Base-by-base conservation (phyloP, 495 filamentous ascomycete genomes). In the Wilcoxina mikolae region DNA sequence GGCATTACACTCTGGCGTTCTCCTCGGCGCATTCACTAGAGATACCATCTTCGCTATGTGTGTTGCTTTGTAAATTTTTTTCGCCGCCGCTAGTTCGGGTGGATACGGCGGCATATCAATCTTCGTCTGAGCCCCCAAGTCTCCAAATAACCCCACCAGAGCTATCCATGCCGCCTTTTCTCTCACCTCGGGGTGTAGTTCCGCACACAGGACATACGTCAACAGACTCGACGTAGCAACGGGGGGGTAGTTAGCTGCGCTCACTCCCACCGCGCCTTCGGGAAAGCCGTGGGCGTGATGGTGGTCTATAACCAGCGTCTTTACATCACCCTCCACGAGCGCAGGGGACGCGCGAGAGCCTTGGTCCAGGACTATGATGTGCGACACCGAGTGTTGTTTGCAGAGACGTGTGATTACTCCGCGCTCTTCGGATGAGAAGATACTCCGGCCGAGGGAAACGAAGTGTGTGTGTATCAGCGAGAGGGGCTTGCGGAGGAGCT, bases 311-410 rank as follows among this genome's bases (percentile, higher is more conserved):
- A 82, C 60, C 10, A 82, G 58, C 1, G 60, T 38, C 15, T 64
- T 51, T 44, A 67, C 64, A 43, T 68, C 59, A 1, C 58, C 31
- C n/a, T 66, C 53, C 17, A 77, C 65, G 18, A 80, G 55, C 4
- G 76, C 70, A 18, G 72, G 72, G 2, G 71, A 69, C 28, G 64
- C 66, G 11, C 72, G 68, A 23, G 73, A 75, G 22, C 78, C 78
- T 60, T 82, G 78, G 60, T 79, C 78, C 2, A 81, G 67, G 9
- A 81, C 68, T 53, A 82, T 76, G 42, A 80, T 69, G 49, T 73
- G 79, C 15, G 66, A 61, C 3, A 79, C 73, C 20, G 67, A 49
- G 29, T 70, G 65, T 15, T 56, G 58, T 20, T 51, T 11, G 20
- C 35, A 44, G 17, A 46, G 1, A 20, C 0, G 3, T 1, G 69